Evolutionary conservation across 2,329 filamentous ascomycete species (phyloP), one percentile per base, ranked within the genome.

Genomic region (Pseudogymnoascus sp.): DNA sequence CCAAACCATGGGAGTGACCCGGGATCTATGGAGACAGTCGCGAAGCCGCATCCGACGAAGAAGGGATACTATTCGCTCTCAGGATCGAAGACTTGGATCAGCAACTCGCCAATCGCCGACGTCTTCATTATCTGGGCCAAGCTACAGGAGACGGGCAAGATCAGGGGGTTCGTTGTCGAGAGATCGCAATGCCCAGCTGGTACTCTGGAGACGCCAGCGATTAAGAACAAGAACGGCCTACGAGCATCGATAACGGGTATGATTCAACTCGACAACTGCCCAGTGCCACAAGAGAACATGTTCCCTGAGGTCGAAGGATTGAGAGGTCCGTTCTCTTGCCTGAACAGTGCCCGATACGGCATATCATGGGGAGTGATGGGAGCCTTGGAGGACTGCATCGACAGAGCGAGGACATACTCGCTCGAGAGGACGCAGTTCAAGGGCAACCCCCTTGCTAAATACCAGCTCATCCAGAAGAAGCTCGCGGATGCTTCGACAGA

Each of bases 401-500:
- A 82, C 17, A 85, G 93, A 61, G 86, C 95, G 3, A 83, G 93
- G 66, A 86, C 87, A 11, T 99, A 99, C 74, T 86, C 93, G n/a
- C 78, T 99, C 61, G 93, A 97, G 76, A 83, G 95, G 67, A 93
- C 89, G 78, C 95, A 99, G 76, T 99, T 99, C 84, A 96, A 96
- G 79, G 87, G 87, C 60, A 97, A 97, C 76, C 93, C 93, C 0
- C 82, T 99, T 62, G 95, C 93, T 42, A 96, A 90, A 75, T 99
- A 99, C 74, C 95, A 99, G 79, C 86, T 99, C 13, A 84, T 99
- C 62, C 95, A 99, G 81, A 97, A 97, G 85, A 99, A 99, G 80
- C 81, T 99, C 66, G 89, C 93, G 0, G 95, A 99, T 75, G 95
- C 95, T 1, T 82, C 85, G 3, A 97, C 93, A 0, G 95, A 99